Conservation (phyloP, 2,329 filamentous ascomycete species). For the Tolypocladium ophioglossoides region DNA sequence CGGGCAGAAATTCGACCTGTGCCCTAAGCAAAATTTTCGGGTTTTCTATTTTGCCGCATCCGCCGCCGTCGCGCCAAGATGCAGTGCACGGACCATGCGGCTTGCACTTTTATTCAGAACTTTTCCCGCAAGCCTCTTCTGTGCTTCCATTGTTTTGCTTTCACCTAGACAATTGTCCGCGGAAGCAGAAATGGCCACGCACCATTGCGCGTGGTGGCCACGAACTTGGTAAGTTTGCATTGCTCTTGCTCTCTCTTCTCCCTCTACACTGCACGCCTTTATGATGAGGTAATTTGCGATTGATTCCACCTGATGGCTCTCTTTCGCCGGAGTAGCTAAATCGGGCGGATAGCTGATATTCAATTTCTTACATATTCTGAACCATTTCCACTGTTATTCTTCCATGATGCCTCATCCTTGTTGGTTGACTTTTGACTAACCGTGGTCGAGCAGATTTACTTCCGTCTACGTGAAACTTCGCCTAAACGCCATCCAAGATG, state of each 20-base stretch:
- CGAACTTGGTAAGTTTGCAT: conserved; percentile 17
- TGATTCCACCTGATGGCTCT: conserved; percentile 77
- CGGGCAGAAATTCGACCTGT: conserved; percentile 28
- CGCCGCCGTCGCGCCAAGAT: not conserved
- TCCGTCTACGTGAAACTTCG: conserved; percentile 5
- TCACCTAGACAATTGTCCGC: not conserved
- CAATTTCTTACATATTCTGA: conserved; percentile 99
- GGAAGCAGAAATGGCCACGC: not conserved
- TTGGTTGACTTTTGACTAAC: conserved; percentile 1
- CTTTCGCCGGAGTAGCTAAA: conserved; percentile 83
- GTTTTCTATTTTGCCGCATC: conserved; percentile 16
- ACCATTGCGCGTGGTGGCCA: not conserved
- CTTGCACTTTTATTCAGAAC: conserved; percentile 1
- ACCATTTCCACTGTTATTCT: conserved; percentile 9
- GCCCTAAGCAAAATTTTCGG: conserved; percentile 29
- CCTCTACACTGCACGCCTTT: conserved; percentile 10
- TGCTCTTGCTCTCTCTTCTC: conserved; percentile 2
- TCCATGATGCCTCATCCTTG: not conserved
- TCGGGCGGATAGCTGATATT: conserved; percentile 74
- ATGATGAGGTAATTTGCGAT: conserved; percentile 99
- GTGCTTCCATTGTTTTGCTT: not conserved
- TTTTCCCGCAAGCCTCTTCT: not conserved
- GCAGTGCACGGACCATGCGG: conserved; percentile 6
- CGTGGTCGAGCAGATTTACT: not conserved
- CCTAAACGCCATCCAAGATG: not conserved